Evolutionary conservation across 352 stramenopile species (phyloP).

Genomic region (Pythium brassicae): DNA sequence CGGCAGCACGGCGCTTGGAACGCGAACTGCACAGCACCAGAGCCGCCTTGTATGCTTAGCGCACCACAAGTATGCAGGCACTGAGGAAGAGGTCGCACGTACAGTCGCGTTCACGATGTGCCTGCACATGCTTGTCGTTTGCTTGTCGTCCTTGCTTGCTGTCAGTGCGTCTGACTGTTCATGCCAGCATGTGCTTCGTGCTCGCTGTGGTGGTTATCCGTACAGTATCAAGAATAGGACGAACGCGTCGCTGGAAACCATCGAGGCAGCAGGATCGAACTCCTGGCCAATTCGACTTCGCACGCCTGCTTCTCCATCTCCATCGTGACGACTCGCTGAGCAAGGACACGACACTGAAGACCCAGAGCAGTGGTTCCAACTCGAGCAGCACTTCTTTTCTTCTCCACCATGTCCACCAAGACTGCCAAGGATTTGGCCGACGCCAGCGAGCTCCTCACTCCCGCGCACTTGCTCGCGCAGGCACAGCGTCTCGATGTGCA

Average conservation of each 20-base stretch:
- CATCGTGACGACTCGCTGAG: neutral
- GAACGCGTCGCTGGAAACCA: neutral
- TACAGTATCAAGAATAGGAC: neutral
- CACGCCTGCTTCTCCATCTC: too few relatives aligned
- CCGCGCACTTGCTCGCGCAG: slow-evolving; percentile 42
- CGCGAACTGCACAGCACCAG: slow-evolving; percentile 27
- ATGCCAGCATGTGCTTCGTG: neutral
- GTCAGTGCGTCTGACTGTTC: too few relatives aligned
- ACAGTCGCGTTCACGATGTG: slow-evolving; percentile 39
- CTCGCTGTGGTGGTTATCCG: neutral
- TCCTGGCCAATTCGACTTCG: too few relatives aligned
- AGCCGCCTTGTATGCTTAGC: neutral
- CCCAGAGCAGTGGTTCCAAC: too few relatives aligned
- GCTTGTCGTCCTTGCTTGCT: neutral
- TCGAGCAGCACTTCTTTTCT: too few relatives aligned
- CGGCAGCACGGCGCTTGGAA: slow-evolving; percentile 69
- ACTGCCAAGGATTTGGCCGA: too few relatives aligned
- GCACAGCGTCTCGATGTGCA: slow-evolving; percentile 39
- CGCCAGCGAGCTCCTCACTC: slow-evolving; percentile 18
- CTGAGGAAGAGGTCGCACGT: neutral
- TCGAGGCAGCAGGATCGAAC: too few relatives aligned
- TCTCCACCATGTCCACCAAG: too few relatives aligned
- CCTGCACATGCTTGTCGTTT: slow-evolving; percentile 25
- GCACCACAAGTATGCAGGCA: too few relatives aligned
- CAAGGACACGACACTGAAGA: neutral